Conservation (phyloP, 805 yeast genomes). For the Metschnikowia arizonensis region DNA sequence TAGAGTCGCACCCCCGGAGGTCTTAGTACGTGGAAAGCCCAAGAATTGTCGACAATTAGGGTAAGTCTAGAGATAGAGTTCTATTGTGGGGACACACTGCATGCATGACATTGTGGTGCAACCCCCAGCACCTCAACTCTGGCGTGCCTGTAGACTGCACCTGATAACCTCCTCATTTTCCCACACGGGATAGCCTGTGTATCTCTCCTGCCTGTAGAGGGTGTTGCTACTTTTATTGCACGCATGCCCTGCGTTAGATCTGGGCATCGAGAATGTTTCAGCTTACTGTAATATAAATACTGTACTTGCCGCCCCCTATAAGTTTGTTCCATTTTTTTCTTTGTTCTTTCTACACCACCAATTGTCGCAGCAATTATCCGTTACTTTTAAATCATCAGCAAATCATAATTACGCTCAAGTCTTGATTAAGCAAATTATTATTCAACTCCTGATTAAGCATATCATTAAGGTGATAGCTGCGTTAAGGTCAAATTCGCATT, state of each 20-base stretch:
- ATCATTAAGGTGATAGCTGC: too few relatives aligned
- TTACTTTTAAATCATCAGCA: too few relatives aligned
- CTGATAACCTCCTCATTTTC: not conserved
- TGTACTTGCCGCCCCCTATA: not conserved
- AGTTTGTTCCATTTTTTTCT: not conserved
- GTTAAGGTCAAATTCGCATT: too few relatives aligned
- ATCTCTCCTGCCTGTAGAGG: not conserved
- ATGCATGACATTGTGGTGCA: not conserved
- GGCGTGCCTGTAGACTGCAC: constrained; percentile 3
- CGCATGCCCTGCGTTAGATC: not conserved
- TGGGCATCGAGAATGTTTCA: not conserved
- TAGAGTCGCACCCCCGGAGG: not conserved
- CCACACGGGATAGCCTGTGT: not conserved
- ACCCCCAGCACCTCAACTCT: not conserved
- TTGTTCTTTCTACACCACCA: not conserved
- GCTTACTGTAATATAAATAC: not conserved
- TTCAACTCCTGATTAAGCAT: too few relatives aligned
- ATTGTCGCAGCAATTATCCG: not conserved
- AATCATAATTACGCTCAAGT: not conserved
- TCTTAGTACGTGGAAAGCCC: not conserved
- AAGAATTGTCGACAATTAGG: not conserved
- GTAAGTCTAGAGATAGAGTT: not conserved
- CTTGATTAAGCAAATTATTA: not conserved
- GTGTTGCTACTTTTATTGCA: not conserved
- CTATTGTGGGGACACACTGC: not conserved